phyloP scores from a whole-genome alignment of 2,329 filamentous ascomycete species.

The Dactylellina leptospora region DNA sequence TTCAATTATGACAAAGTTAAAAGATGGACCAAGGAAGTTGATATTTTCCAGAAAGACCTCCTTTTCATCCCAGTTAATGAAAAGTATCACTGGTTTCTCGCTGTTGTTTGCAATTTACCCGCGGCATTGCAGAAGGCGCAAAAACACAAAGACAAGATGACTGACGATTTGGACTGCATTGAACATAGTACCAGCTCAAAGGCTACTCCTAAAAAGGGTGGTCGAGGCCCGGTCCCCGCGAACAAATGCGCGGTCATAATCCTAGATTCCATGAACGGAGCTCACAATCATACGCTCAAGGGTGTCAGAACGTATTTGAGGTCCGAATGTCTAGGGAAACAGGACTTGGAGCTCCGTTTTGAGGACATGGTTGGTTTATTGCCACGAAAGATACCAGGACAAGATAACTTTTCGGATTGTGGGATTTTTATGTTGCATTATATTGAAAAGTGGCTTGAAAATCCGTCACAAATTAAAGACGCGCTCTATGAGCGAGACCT shows the following conservation, averaged over 20 bases:
- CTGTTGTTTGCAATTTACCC: conserved; percentile 89
- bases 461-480: conserved; percentile 64
- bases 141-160: background rate
- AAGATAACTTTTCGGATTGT: conserved; percentile 87
- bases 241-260: conserved; percentile 30
- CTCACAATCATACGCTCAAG: conserved; percentile 16
- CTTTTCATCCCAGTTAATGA: conserved; percentile 93
- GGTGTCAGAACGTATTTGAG: conserved; percentile 25
- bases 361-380: conserved; percentile 48
- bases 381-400: conserved; percentile 69
- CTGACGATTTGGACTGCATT: conserved; percentile 23
- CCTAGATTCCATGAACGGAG: conserved; percentile 43
- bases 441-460: conserved; percentile 78
- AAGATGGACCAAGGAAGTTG: conserved; percentile 86
- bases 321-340: conserved; percentile 24
- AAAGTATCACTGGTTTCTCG: conserved; percentile 86
- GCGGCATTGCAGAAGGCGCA: conserved; percentile 63
- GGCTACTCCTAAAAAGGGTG: conserved; percentile 10
- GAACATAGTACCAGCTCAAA: conserved; percentile 3
- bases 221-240: conserved; percentile 4
- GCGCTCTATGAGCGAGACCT: conserved; percentile 25
- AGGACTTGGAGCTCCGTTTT: conserved; percentile 58
- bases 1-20: conserved; percentile 83
- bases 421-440: conserved; percentile 88
- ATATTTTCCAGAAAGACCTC: conserved; percentile 86